Conservation (phyloP, 768 basidiomycete species). For the Boletus vermiculosoides region DNA sequence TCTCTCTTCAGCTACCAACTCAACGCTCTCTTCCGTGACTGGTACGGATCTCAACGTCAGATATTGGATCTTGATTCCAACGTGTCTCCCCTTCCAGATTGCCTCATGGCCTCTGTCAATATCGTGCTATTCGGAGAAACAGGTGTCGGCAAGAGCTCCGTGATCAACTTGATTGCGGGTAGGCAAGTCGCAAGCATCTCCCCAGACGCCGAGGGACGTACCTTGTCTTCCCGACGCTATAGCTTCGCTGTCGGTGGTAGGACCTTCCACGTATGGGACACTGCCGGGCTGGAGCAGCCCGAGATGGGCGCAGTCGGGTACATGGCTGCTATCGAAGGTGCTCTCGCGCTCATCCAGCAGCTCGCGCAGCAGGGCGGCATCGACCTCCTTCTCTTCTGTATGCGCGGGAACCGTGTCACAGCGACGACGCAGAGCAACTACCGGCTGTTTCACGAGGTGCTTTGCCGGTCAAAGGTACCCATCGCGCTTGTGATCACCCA, state of each 20-base stretch:
- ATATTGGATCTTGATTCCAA: not conserved
- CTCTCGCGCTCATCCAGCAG: slow-evolving; percentile 33
- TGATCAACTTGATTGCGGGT: slow-evolving; percentile 33
- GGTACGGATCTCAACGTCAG: slow-evolving; percentile 10
- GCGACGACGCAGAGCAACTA: slow-evolving; percentile 38
- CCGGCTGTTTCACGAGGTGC: slow-evolving; percentile 37
- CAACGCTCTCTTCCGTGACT: not conserved
- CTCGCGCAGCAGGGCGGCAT: slow-evolving; percentile 34
- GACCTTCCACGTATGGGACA: slow-evolving; percentile 30
- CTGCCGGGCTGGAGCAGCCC: slow-evolving; percentile 32
- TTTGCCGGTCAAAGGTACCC: slow-evolving; percentile 35
- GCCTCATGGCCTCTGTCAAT: slow-evolving; percentile 28
- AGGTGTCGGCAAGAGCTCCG: slow-evolving; percentile 33
- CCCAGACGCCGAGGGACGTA: slow-evolving; percentile 31
- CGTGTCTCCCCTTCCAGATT: not conserved
- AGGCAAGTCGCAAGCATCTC: slow-evolving; percentile 18
- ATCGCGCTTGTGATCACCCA: slow-evolving; percentile 35
- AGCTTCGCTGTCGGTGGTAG: slow-evolving; percentile 15
- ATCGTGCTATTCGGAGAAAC: slow-evolving; percentile 45
- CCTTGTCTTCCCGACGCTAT: slow-evolving; percentile 31
- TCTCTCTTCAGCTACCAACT: not conserved
- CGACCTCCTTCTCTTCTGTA: slow-evolving; percentile 41
- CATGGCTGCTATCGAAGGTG: slow-evolving; percentile 27
- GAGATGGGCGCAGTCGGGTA: slow-evolving; percentile 21
- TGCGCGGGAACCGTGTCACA: slow-evolving; percentile 38